Conservation (phyloP, 164 flowering plant genomes). For the Litsea cubeba region DNA sequence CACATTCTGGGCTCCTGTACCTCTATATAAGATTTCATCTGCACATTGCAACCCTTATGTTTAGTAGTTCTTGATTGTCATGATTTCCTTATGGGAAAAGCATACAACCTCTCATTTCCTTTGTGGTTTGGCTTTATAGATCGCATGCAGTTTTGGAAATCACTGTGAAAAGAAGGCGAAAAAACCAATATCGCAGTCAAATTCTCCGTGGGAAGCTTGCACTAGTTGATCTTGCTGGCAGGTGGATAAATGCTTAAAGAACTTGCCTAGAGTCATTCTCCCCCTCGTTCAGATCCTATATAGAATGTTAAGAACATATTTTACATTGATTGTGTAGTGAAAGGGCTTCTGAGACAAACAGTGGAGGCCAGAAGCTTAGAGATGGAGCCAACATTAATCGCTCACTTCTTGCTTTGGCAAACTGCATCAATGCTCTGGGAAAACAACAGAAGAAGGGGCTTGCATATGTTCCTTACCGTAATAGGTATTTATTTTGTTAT, state of each 20-base stretch:
- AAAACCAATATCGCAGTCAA: constrained; percentile 58
- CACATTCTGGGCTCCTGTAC: too few relatives aligned
- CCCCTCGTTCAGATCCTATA: constrained; percentile 1
- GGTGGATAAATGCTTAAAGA: constrained; percentile 21
- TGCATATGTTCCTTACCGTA: constrained; percentile 93
- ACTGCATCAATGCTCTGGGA: constrained; percentile 91
- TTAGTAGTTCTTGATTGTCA: too few relatives aligned
- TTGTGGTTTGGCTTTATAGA: constrained; percentile 24
- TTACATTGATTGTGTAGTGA: constrained; percentile 46
- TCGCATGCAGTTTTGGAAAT: constrained; percentile 95
- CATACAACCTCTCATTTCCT: neutral
- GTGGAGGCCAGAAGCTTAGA: constrained; percentile 82
- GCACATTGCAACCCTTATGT: too few relatives aligned
- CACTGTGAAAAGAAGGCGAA: constrained; percentile 63
- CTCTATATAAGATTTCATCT: too few relatives aligned
- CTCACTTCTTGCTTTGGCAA: constrained; percentile 90
- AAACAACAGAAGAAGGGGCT: constrained; percentile 93
- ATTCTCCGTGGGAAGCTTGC: constrained; percentile 83
- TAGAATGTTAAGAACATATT: neutral
- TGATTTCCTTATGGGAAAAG: neutral
- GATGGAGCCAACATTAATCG: constrained; percentile 95
- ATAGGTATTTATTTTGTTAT: constrained; percentile 47
- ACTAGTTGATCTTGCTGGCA: constrained; percentile 94
- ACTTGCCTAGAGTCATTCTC: constrained; percentile 4
- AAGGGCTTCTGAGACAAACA: constrained; percentile 89